These are phyloP conservation scores for Passiflora organensis DNA, from an alignment of 345 rosid species.

Conservation along the genomic window DNA sequence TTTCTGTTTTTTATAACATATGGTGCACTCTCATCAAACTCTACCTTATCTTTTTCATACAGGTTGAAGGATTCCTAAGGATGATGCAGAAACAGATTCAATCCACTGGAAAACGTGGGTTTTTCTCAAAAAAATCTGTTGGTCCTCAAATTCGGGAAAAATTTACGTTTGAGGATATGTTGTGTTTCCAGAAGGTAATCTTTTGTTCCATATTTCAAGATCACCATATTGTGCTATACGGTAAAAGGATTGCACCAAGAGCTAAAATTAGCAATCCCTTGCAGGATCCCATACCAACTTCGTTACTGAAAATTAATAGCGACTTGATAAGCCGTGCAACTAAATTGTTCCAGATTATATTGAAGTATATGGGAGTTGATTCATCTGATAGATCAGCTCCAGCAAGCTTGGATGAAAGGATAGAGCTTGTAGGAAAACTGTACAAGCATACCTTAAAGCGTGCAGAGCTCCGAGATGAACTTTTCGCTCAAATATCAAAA, in stretches of 20 bases:
- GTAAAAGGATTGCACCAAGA: not conserved
- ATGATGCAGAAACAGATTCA: constrained; percentile 96
- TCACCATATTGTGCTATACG: not conserved
- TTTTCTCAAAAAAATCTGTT: constrained; percentile 70
- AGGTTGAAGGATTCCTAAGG: constrained; percentile 87
- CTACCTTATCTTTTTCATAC: not conserved
- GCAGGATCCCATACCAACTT: constrained; percentile 95
- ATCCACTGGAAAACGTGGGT: constrained; percentile 81
- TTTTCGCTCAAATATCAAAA: constrained; percentile 89
- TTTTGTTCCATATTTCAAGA: not conserved
- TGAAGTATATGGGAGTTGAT: constrained; percentile 93
- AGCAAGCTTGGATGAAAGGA: constrained; percentile 71
- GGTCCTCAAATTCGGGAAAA: constrained; percentile 74
- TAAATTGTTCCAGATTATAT: constrained; percentile 72
- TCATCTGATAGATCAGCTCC: constrained; percentile 69
- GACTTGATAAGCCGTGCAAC: constrained; percentile 83
- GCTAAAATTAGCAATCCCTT: constrained; percentile 10
- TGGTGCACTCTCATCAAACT: no score
- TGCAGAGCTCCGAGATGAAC: constrained; percentile 94
- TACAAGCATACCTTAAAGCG: constrained; percentile 86
- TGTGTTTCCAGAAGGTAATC: constrained; percentile 88
- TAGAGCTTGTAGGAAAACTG: constrained; percentile 81
- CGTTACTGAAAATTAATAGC: constrained; percentile 73
- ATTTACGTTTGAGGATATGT: constrained; percentile 93
- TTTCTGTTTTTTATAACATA: no score